phyloP scores from a whole-genome alignment of 495 filamentous ascomycete genomes.

The Trichoderma erinaceum region DNA sequence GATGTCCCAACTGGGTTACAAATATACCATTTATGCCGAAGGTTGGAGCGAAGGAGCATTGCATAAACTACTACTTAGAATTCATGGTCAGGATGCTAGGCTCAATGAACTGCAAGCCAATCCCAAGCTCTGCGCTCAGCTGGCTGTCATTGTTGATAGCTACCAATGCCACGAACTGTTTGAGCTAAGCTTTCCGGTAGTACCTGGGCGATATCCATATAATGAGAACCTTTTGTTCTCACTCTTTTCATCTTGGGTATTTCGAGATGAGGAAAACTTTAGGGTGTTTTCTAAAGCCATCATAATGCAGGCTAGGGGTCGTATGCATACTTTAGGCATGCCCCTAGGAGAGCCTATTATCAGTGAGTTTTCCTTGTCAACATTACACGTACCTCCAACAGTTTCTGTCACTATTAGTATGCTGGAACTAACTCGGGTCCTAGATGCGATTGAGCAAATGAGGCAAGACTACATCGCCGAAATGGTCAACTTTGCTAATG shows the following conservation, averaged over 20 bases:
- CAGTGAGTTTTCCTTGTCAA: constrained; percentile 9
- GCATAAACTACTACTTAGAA: not conserved
- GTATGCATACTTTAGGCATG: constrained; percentile 17
- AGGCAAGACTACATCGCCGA: no score
- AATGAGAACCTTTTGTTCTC: constrained; percentile 25
- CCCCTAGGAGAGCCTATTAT: constrained; percentile 17
- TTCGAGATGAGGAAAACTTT: constrained; percentile 1
- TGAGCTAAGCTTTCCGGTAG: constrained; percentile 15
- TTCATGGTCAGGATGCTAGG: not conserved
- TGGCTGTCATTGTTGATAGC: constrained; percentile 44
- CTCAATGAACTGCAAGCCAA: constrained; percentile 18
- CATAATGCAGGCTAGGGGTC: constrained; percentile 14
- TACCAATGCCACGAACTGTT: constrained; percentile 38
- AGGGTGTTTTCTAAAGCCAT: constrained; percentile 12
- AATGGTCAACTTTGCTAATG: no score
- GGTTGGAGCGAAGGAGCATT: not conserved
- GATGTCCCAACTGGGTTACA: not conserved
- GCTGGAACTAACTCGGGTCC: no score
- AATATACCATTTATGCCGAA: not conserved
- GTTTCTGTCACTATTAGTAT: no score
- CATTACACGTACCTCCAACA: no score
- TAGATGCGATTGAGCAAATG: no score
- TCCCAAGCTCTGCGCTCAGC: constrained; percentile 38
- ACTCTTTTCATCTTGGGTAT: constrained; percentile 19
- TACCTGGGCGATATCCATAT: not conserved